phyloP scores from a whole-genome alignment of 441 rosid species.

The Melianthus villosus region DNA sequence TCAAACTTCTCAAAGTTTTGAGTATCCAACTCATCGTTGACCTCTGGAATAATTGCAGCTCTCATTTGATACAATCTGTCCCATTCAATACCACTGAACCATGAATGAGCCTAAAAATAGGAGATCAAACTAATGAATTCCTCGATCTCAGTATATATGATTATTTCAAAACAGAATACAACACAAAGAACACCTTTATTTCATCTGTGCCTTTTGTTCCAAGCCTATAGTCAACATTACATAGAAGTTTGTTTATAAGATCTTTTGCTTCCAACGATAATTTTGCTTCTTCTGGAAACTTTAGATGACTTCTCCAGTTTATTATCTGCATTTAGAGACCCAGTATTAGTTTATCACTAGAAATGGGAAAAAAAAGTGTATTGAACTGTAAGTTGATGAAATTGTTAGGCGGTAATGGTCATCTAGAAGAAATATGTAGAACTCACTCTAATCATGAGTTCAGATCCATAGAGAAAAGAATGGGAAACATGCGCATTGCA shows the following conservation, averaged over 20 bases:
- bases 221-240: slow-evolving; percentile 41
- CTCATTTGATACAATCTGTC: slow-evolving; percentile 30
- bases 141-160: neutral
- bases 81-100: slow-evolving; percentile 44
- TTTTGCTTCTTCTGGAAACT: slow-evolving; percentile 41
- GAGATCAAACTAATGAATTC: neutral
- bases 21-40: slow-evolving; percentile 42
- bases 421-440: too few relatives aligned
- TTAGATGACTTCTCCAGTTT: slow-evolving; percentile 40
- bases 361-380: too few relatives aligned
- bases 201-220: slow-evolving; percentile 43
- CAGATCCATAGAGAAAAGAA: too few relatives aligned
- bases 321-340: slow-evolving; percentile 53
- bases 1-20: slow-evolving; percentile 52
- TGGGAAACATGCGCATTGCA: too few relatives aligned
- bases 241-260: slow-evolving; percentile 38
- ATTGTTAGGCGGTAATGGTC: too few relatives aligned
- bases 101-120: slow-evolving; percentile 28
- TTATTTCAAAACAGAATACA: neutral
- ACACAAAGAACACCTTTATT: slow-evolving; percentile 22
- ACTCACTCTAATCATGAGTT: too few relatives aligned
- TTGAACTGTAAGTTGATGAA: too few relatives aligned
- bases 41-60: slow-evolving; percentile 45
- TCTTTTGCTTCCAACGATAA: slow-evolving; percentile 40
- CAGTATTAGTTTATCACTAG: too few relatives aligned